phyloP scores from a whole-genome alignment of 208 protist species.

The Crithidia expoeki region DNA sequence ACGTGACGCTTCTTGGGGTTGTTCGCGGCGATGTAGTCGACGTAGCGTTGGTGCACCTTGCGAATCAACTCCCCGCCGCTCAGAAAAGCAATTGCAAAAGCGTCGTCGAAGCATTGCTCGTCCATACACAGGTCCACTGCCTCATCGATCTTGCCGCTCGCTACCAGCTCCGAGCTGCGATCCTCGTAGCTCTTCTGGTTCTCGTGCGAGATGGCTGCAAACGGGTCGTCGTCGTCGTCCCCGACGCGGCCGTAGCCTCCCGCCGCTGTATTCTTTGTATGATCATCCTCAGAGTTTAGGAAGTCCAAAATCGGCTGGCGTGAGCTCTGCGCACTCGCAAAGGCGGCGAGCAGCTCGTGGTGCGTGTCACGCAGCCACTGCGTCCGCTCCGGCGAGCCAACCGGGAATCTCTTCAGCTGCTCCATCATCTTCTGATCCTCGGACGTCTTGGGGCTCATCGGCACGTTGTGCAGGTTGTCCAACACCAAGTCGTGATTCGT shows the following conservation, averaged over 20 bases:
- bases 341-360: slow-evolving; percentile 63
- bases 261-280: slow-evolving; percentile 3
- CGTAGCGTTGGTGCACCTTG: slow-evolving; percentile 68
- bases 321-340: slow-evolving; percentile 51
- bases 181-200: slow-evolving; percentile 72
- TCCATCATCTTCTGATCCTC: slow-evolving; percentile 34
- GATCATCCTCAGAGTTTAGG: slow-evolving; percentile 27
- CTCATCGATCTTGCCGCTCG: slow-evolving; percentile 63
- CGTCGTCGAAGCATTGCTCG: slow-evolving; percentile 68
- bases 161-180: slow-evolving; percentile 59
- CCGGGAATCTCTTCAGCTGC: slow-evolving; percentile 35
- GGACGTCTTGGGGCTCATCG: slow-evolving; percentile 38
- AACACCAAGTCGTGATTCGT: slow-evolving; percentile 44
- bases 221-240: slow-evolving; percentile 66
- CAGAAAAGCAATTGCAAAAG: slow-evolving; percentile 77
- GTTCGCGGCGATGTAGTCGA: slow-evolving; percentile 34
- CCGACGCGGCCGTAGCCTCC: slow-evolving; percentile 7
- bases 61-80: slow-evolving; percentile 61
- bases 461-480: slow-evolving; percentile 10
- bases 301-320: slow-evolving; percentile 74
- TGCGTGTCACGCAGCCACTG: slow-evolving; percentile 60
- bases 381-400: slow-evolving; percentile 52
- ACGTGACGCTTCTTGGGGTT: slow-evolving; percentile 68
- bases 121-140: slow-evolving; percentile 79
- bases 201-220: slow-evolving; percentile 62